These are phyloP conservation scores for Aureobasidium sp. DNA, from an alignment of 2,329 filamentous ascomycete species.

Conservation along the genomic window DNA sequence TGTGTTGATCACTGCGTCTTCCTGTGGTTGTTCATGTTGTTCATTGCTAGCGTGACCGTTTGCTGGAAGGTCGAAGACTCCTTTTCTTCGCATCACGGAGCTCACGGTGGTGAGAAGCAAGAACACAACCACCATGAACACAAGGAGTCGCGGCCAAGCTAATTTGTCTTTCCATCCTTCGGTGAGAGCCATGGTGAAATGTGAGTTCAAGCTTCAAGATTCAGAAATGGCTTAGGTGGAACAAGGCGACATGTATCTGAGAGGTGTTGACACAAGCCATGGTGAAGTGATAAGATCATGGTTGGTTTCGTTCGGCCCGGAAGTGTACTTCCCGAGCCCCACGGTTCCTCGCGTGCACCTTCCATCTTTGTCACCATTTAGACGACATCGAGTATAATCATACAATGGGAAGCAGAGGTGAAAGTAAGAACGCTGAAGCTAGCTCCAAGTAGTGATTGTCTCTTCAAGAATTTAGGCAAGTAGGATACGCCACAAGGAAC, in stretches of 20 bases:
- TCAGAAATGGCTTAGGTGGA: too few species aligned
- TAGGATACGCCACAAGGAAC: background rate
- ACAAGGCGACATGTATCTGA: background rate
- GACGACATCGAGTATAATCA: background rate
- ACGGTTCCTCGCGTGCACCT: background rate
- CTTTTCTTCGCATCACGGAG: background rate
- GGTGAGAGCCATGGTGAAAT: background rate
- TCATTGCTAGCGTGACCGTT: background rate
- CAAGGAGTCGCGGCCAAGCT: conserved; percentile 5
- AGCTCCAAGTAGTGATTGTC: background rate
- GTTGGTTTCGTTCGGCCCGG: background rate
- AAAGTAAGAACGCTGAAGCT: background rate
- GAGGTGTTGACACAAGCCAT: background rate
- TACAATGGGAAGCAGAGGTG: background rate
- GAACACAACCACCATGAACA: conserved; percentile 8
- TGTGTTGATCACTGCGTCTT: background rate
- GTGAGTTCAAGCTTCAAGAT: too few species aligned
- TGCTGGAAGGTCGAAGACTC: background rate
- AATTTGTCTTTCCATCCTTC: conserved; percentile 10
- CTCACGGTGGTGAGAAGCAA: background rate
- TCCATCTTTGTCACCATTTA: background rate
- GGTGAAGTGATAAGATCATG: background rate
- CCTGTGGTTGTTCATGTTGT: background rate
- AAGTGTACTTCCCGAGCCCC: background rate
- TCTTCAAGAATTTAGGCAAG: background rate